Conservation (phyloP, 1,139 yeast genomes). For the Suhomyces bolitotheri region DNA sequence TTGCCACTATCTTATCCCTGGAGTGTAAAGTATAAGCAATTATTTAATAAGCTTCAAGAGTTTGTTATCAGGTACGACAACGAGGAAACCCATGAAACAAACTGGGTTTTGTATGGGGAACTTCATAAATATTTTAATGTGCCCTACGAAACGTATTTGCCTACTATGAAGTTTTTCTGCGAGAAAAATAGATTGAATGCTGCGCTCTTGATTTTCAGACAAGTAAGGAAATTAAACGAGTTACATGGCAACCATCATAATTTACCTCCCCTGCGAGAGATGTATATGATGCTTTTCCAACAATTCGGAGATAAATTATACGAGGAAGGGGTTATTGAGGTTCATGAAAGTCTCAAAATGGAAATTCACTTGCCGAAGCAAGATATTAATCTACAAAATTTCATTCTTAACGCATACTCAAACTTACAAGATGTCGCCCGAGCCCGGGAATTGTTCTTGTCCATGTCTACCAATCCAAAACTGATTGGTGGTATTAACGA, state of each 20-base stretch:
- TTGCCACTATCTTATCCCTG: constrained; percentile 31
- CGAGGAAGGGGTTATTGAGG: constrained; percentile 66
- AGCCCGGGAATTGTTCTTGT: constrained; percentile 62
- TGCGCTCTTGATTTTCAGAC: constrained; percentile 64
- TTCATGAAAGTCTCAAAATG: constrained; percentile 66
- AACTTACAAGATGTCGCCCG: constrained; percentile 60
- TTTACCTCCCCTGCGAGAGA: constrained; percentile 65
- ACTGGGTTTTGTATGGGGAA: constrained; percentile 66
- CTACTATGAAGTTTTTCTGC: constrained; percentile 62
- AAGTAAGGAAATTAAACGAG: constrained; percentile 57
- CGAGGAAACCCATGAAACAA: constrained; percentile 47
- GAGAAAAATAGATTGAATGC: constrained; percentile 60
- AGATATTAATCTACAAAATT: constrained; percentile 60
- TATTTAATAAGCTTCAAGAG: constrained; percentile 44
- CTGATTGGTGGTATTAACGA: constrained; percentile 58
- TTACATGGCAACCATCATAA: constrained; percentile 46
- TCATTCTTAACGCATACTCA: constrained; percentile 67
- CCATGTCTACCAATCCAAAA: constrained; percentile 54
- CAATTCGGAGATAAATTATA: constrained; percentile 63
- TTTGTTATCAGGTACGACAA: constrained; percentile 46
- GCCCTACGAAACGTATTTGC: constrained; percentile 61
- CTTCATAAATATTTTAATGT: constrained; percentile 58
- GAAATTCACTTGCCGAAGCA: constrained; percentile 58
- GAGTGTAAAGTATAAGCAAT: constrained; percentile 28
- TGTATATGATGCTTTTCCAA: constrained; percentile 61